phyloP scores from a whole-genome alignment of 192 early-diverging fungal species.

The Podila epicladia region DNA sequence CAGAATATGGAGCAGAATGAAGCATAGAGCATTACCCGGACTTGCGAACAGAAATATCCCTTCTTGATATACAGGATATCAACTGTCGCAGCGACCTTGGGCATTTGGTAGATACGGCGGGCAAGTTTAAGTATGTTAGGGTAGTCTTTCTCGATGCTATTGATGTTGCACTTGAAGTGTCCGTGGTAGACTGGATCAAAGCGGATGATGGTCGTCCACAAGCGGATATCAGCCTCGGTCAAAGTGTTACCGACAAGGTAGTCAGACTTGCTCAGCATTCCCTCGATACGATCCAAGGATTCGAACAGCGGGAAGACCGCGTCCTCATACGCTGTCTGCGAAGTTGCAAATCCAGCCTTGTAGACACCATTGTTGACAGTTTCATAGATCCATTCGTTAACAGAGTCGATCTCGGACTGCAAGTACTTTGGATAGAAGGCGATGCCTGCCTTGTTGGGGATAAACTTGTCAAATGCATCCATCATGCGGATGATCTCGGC shows the following conservation, averaged over 20 bases:
- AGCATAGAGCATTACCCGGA: conserved; percentile 18
- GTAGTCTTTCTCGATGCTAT: conserved; percentile 87
- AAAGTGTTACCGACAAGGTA: conserved; percentile 82
- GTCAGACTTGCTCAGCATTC: conserved; percentile 71
- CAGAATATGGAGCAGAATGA: too few species aligned
- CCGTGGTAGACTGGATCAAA: conserved; percentile 96
- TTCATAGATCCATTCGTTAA: conserved; percentile 95
- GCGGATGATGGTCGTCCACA: conserved; percentile 96
- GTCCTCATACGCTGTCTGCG: conserved; percentile 86
- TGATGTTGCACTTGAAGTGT: conserved; percentile 96
- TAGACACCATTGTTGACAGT: conserved; percentile 97
- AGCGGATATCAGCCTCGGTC: conserved; percentile 94
- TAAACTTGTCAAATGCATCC: conserved; percentile 77
- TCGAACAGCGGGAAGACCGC: conserved; percentile 78
- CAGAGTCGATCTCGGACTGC: conserved; percentile 78
- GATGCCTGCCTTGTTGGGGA: conserved; percentile 68
- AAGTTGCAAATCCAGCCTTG: conserved; percentile 91
- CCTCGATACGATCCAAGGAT: conserved; percentile 85
- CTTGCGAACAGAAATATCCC: conserved; percentile 92
- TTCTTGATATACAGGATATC: conserved; percentile 96
- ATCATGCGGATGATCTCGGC: too few species aligned
- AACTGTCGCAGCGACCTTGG: conserved; percentile 82
- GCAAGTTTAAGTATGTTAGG: conserved; percentile 90
- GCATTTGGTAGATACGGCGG: conserved; percentile 84
- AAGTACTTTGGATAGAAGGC: conserved; percentile 86